Conservation (phyloP, 805 yeast species). For the Henningerozyma blattae region DNA sequence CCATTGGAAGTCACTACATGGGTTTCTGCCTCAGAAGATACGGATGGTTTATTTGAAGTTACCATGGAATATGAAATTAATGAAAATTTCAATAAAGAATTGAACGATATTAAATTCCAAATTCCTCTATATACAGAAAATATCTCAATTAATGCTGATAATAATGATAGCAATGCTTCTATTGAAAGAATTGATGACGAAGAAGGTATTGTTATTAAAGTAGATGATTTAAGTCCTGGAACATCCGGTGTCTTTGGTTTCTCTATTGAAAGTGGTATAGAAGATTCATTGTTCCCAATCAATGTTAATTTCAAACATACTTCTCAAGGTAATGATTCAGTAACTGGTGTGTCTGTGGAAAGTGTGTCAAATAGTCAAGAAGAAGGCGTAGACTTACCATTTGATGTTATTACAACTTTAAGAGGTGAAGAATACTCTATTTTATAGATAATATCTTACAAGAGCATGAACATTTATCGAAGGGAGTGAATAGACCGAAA, state of each 20-base stretch:
- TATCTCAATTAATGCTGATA: constrained; percentile 37
- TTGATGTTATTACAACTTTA: constrained; percentile 48
- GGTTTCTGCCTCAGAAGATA: constrained; percentile 53
- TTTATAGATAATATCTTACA: too few relatives aligned
- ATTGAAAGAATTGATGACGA: constrained; percentile 49
- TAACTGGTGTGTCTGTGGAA: constrained; percentile 55
- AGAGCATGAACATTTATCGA: too few relatives aligned
- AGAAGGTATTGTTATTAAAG: constrained; percentile 51
- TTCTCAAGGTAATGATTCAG: constrained; percentile 28
- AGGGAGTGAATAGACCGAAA: too few relatives aligned
- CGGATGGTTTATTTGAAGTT: constrained; percentile 48
- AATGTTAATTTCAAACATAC: constrained; percentile 49
- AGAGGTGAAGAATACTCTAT: constrained; percentile 52
- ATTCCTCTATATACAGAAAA: constrained; percentile 59
- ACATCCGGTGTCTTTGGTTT: constrained; percentile 70
- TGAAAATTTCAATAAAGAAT: constrained; percentile 30
- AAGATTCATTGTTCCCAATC: constrained; percentile 84
- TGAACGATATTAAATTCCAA: constrained; percentile 38
- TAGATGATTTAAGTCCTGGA: constrained; percentile 42
- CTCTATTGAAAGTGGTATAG: constrained; percentile 58
- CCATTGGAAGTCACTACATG: constrained; percentile 78
- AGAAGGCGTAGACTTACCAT: constrained; percentile 52
- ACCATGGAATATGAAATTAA: constrained; percentile 82
- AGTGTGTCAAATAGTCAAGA: constrained; percentile 40
- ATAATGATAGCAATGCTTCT: constrained; percentile 39